Base-by-base conservation (phyloP, 75 land plant species). In the Chamaecyparis obtusa region DNA sequence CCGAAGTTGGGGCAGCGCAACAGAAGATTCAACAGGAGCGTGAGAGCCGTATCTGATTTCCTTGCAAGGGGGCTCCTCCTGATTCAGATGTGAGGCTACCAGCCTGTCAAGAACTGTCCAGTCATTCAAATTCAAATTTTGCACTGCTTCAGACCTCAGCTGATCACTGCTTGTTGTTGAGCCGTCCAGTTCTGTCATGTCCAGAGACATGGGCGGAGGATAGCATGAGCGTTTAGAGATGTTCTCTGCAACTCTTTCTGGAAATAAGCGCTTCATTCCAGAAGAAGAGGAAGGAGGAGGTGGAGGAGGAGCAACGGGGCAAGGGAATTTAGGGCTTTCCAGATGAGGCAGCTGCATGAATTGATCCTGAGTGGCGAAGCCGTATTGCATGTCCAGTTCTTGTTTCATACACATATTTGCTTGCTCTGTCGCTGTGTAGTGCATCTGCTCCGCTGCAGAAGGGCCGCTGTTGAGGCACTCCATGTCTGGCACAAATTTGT, bases 311-410 rank as follows among this genome's bases (percentile, higher is more conserved):
- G 76, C 35, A 32, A 33, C 36, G 33, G 76, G 37, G 76, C 36
- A 30, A 33, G 80, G 79, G 7, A 85, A 39, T n/a, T 85, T 89
- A 56, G 92, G 90, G 88, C 93, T 90, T 24, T 93, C 93, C 30
- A 93, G 90, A 83, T 87, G 86, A n/a, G 94, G 93, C 21, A 93
- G 90, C 77, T 93, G 94, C 90, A 90, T 56, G 87, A 92, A 92
- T 43, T 75, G 87, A 55, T 55, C 85, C 84, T 88, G 88, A 51
- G 36, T 72, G 43, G 90, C 60, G 64, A 51, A 84, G 64, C 85
- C 48, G 83, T 83, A 71, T 44, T 78, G 83, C 17, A 80, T 27
- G 9, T 83, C 87, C 48, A 86, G 48, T 21, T 86, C 87, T 86
- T 86, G 87, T 44, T 86, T 86, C 69, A 64, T 64, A 39, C 87